Base-by-base conservation (phyloP, 257 asterid genomes). In the Paulownia fortunei region DNA sequence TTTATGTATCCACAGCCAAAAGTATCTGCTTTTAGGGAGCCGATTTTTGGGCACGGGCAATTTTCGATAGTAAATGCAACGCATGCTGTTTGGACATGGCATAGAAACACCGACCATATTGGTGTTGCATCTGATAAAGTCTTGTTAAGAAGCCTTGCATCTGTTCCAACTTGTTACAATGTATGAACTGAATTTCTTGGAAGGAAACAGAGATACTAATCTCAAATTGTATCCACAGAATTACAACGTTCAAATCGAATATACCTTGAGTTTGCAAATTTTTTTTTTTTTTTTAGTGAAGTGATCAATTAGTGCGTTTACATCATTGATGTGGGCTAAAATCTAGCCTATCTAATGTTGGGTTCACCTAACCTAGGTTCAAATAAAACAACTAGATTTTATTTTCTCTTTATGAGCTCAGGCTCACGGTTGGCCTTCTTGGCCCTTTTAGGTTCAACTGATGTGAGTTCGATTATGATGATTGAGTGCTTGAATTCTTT, bases 81-180 rank as follows among this genome's bases (percentile, higher is more conserved):
- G 12, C 88, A 88, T 76, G 94, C 89, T 1, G 66, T 12, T 24
- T 92, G 97, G 96, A 76, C 86, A 24, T 92, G 97, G 96, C 92
- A 90, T 24, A 75, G 86, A 78, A 90, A 88, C 69, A 83, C 66
- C 8, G 88, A 90, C 4, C 72, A 76, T 39, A 77, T 69, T 61
- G 67, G 84, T 32, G 81, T 82, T 74, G 70, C 69, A 1, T 79
- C 87, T 1, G 96, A 92, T 65, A 54, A 68, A 15, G 60, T 87
- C 11, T 80, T 82, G 82, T 10, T 92, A 15, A 78, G 44, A 19
- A 87, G 80, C 81, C 87, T 87, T 6, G 68, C 82, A 6, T 82
- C 86, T 70, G 66, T 68, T 79, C 80, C 85, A 8, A 23, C 61
- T 61, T 89, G 91, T 10, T 0, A 46, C 8, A 54, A 18, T 27